A percentile compares a stretch with the other conserved stretches of the same genome.
Evolutionary conservation across 2,329 filamentous ascomycete genomes (phyloP).

Genomic region (Apiospora aurea): DNA sequence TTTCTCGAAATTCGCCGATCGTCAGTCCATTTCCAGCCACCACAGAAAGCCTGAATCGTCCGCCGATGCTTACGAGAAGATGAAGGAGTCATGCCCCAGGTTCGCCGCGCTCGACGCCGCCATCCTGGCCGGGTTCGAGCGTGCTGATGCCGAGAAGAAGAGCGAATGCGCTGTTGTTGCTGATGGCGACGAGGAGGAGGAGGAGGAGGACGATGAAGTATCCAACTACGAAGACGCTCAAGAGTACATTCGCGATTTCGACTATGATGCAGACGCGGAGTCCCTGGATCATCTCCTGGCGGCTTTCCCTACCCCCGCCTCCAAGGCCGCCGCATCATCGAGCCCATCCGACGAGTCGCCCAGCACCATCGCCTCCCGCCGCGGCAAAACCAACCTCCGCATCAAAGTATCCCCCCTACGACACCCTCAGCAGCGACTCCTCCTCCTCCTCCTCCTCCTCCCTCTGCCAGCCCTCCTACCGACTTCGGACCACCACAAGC

Average conservation of each 20-base stretch:
- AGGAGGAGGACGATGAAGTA: background rate
- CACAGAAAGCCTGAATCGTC: too few species aligned
- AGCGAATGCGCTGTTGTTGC: too few species aligned
- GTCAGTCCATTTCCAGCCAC: too few species aligned
- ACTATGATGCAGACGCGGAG: background rate
- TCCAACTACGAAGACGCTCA: background rate
- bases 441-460: background rate
- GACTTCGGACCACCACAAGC: background rate
- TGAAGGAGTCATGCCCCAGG: too few species aligned
- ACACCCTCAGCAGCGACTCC: background rate
- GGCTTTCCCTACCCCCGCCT: background rate
- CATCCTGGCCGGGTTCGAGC: too few species aligned
- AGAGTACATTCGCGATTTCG: background rate
- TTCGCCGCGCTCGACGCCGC: too few species aligned
- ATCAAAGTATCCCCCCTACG: background rate
- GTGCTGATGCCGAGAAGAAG: too few species aligned
- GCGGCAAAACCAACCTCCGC: background rate
- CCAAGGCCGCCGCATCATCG: background rate
- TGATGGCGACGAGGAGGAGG: background rate
- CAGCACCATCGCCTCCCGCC: background rate
- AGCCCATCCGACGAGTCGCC: background rate
- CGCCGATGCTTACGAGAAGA: too few species aligned
- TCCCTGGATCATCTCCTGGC: too few species aligned
- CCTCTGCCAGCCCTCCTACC: background rate
- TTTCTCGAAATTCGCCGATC: too few species aligned